Percentiles rank a stretch among this genome's conserved stretches.
Conservation (phyloP, 306 rosid genomes). For the Hippophae gyantsensis region DNA sequence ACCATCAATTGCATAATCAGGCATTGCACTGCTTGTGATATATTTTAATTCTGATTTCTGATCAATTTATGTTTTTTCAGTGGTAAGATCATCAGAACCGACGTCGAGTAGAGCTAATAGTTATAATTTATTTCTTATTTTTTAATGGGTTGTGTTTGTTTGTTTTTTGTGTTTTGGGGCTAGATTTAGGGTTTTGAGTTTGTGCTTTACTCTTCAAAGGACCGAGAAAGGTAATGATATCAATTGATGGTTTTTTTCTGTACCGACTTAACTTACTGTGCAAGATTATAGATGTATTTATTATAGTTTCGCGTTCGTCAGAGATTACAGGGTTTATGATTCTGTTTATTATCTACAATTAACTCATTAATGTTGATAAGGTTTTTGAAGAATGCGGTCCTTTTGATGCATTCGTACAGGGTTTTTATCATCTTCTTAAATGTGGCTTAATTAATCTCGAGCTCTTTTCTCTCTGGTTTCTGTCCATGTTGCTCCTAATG, state of each 20-base stretch:
- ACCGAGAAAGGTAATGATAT: slow-evolving; percentile 15
- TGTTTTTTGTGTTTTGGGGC: slow-evolving; percentile 1
- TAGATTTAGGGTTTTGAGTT: slow-evolving; percentile 43
- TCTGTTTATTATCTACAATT: neutral
- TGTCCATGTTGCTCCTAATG: neutral
- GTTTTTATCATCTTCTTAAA: no score
- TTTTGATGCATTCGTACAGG: neutral
- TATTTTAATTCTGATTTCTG: neutral
- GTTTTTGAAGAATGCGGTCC: slow-evolving; percentile 8
- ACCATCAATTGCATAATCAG: slow-evolving; percentile 10
- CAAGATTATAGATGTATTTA: no score
- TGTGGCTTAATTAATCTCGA: neutral
- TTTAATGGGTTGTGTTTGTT: slow-evolving; percentile 18
- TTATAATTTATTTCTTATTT: slow-evolving; percentile 6
- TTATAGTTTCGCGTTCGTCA: neutral
- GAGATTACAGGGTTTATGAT: slow-evolving; percentile 1
- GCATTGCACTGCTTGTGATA: slow-evolving; percentile 13
- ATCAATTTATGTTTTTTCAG: neutral
- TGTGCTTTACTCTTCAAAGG: slow-evolving; percentile 21
- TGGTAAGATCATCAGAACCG: slow-evolving; percentile 5
- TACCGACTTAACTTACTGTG: neutral
- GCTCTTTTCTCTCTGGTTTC: neutral
- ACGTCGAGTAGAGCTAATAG: neutral
- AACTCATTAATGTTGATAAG: slow-evolving; percentile 1
- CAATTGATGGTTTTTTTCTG: slow-evolving; percentile 5